Conservation (phyloP, 805 yeast species). For the Candida insectalens region DNA sequence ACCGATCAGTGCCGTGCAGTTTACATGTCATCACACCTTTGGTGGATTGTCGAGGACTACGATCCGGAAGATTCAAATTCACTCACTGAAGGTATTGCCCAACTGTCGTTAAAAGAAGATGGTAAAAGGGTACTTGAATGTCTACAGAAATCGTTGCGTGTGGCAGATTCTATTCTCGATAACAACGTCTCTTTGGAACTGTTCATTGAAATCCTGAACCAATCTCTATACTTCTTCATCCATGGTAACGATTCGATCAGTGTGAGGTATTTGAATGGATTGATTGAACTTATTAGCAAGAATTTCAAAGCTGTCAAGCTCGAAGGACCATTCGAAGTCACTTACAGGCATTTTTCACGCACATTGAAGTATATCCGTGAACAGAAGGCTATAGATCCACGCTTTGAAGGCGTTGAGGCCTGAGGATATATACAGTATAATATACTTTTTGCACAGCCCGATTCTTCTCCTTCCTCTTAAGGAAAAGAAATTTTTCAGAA, state of each 20-base stretch:
- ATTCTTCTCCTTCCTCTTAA: background rate
- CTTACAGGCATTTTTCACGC: slow-evolving; percentile 53
- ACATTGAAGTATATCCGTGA: slow-evolving; percentile 61
- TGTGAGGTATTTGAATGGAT: slow-evolving; percentile 69
- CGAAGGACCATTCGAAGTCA: slow-evolving; percentile 21
- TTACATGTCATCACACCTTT: slow-evolving; percentile 77
- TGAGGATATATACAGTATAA: background rate
- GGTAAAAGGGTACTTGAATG: slow-evolving; percentile 81
- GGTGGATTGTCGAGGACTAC: slow-evolving; percentile 75
- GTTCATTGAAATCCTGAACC: slow-evolving; percentile 82
- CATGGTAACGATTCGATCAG: slow-evolving; percentile 69
- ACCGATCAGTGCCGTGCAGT: slow-evolving; percentile 94
- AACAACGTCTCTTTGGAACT: slow-evolving; percentile 61
- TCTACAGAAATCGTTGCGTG: slow-evolving; percentile 75
- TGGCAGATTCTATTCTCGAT: slow-evolving; percentile 94
- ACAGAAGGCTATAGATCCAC: slow-evolving; percentile 60
- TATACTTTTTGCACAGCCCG: background rate
- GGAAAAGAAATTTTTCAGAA: slow-evolving; percentile 1
- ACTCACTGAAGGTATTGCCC: slow-evolving; percentile 27
- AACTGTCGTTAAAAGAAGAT: slow-evolving; percentile 25
- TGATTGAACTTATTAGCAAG: slow-evolving; percentile 71
- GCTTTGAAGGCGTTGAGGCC: slow-evolving; percentile 30
- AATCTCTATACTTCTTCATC: slow-evolving; percentile 76
- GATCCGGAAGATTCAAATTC: slow-evolving; percentile 24
- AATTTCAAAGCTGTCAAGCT: slow-evolving; percentile 34